These are phyloP conservation scores for Fusarium sp. DNA, from an alignment of 2,329 filamentous ascomycete genomes.

Conservation along the genomic window DNA sequence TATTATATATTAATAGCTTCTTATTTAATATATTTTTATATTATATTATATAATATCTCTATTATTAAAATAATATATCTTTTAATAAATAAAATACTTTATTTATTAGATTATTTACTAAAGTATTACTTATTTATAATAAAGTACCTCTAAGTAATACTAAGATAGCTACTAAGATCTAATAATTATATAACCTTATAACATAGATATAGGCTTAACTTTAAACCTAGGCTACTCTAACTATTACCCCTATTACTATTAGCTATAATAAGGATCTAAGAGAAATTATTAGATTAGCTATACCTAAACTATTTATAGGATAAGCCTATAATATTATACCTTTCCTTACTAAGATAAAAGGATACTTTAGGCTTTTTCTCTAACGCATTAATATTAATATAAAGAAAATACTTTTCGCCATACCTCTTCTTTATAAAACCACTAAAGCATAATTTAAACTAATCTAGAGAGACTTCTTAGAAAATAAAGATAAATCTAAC, in stretches of 20 bases:
- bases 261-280: not conserved
- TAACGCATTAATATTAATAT: not conserved
- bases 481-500: not conserved
- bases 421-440: not conserved
- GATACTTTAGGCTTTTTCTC: not conserved
- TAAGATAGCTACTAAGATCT: not conserved
- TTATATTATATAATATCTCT: not conserved
- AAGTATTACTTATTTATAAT: not conserved
- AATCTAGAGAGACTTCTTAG: not conserved
- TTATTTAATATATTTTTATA: not conserved
- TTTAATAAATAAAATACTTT: not conserved
- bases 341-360: not conserved
- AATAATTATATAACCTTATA: not conserved
- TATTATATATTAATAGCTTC: not conserved
- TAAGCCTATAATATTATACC: not conserved
- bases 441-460: not conserved
- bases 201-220: not conserved
- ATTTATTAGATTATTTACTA: not conserved
- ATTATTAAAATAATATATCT: not conserved
- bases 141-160: not conserved
- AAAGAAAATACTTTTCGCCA: not conserved
- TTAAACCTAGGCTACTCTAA: not conserved
- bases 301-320: not conserved
- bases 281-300: not conserved
- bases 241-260: too few species aligned